These are phyloP conservation scores for Lentinula lateritia DNA, from an alignment of 768 basidiomycete species.

Conservation along the genomic window DNA sequence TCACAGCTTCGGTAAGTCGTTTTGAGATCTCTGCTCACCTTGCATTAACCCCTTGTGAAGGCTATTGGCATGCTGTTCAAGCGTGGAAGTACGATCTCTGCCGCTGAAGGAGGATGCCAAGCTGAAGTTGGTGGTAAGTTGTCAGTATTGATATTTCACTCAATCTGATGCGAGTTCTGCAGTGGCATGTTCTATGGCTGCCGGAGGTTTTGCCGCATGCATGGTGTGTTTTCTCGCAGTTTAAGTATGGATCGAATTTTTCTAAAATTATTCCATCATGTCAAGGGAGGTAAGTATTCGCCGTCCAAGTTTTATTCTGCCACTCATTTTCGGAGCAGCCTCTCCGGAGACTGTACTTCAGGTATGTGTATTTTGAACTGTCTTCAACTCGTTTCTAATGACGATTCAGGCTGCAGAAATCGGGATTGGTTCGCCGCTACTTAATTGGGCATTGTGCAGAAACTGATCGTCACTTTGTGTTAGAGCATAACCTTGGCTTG, in stretches of 20 bases:
- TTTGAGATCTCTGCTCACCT: neutral
- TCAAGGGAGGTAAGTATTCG: neutral
- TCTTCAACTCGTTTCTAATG: neutral
- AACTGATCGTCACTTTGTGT: neutral
- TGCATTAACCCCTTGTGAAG: slow-evolving; percentile 24
- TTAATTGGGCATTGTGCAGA: neutral
- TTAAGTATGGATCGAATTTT: neutral
- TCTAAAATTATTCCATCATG: neutral
- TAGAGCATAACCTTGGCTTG: slow-evolving; percentile 81
- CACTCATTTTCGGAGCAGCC: slow-evolving; percentile 31
- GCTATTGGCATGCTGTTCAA: slow-evolving; percentile 96
- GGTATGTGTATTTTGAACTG: slow-evolving; percentile 26
- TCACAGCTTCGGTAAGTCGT: slow-evolving; percentile 74
- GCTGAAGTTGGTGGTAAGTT: slow-evolving; percentile 87
- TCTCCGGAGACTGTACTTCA: slow-evolving; percentile 80
- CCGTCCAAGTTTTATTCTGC: neutral
- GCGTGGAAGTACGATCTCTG: slow-evolving; percentile 93
- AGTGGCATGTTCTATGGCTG: slow-evolving; percentile 97
- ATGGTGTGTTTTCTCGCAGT: slow-evolving; percentile 63
- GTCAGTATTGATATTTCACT: neutral
- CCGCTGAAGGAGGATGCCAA: slow-evolving; percentile 93
- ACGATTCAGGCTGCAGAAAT: slow-evolving; percentile 72
- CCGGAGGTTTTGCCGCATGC: slow-evolving; percentile 89
- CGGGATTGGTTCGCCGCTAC: slow-evolving; percentile 59
- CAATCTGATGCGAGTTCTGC: neutral